These are phyloP conservation scores for Metschnikowia drakensbergensis DNA, from an alignment of 805 yeast genomes.

Conservation along the genomic window DNA sequence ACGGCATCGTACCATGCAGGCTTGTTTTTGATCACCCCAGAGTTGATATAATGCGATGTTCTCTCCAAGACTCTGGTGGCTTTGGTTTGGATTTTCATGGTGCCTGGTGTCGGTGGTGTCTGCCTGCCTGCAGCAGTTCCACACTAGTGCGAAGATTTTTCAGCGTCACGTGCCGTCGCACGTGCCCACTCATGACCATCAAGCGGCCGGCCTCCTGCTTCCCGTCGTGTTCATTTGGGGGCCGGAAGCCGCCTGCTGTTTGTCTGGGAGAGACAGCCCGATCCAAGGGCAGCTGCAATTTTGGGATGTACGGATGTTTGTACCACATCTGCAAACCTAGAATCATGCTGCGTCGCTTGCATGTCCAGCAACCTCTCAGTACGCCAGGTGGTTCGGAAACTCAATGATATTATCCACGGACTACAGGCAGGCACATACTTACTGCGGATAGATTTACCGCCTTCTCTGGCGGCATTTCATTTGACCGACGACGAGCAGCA, in stretches of 20 bases:
- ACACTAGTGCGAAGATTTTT: conserved; percentile 4
- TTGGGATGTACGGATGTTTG: neutral
- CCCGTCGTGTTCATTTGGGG: too few species aligned
- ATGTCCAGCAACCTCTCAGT: neutral
- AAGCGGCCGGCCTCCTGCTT: neutral
- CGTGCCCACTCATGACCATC: neutral
- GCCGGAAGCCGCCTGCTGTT: too few species aligned
- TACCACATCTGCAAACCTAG: neutral
- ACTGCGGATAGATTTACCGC: conserved; percentile 4
- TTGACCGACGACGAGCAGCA: conserved; percentile 8
- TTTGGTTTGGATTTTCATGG: conserved; percentile 60
- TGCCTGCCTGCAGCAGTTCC: neutral
- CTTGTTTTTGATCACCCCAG: conserved; percentile 63
- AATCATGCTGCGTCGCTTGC: neutral
- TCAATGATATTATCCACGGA: conserved; percentile 5
- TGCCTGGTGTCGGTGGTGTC: neutral
- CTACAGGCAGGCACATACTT: conserved; percentile 10
- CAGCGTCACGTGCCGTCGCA: conserved; percentile 7
- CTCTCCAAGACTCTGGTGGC: conserved; percentile 77
- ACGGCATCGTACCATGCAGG: conserved; percentile 93
- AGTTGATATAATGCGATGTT: conserved; percentile 69
- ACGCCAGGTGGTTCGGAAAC: conserved; percentile 2
- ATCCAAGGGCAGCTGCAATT: too few species aligned
- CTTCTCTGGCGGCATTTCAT: neutral
- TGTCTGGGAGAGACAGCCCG: too few species aligned